Conservation (phyloP, 2,329 filamentous ascomycete genomes). For the Neopestalotiopsis sp. region DNA sequence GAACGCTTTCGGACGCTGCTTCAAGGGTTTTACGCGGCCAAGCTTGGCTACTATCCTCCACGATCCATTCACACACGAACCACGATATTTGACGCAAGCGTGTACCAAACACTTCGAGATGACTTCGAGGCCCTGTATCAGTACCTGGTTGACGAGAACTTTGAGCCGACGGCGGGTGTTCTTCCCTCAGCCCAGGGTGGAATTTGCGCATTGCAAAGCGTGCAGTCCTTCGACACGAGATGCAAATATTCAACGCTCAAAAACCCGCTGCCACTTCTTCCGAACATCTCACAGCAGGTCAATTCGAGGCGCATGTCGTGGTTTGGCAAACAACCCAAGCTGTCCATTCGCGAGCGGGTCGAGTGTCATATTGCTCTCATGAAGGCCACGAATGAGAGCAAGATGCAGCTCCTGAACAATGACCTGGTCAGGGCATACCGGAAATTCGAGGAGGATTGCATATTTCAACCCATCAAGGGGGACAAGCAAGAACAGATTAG, state of each 20-base stretch:
- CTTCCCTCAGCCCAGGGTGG: constrained; percentile 66
- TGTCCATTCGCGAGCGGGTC: constrained; percentile 53
- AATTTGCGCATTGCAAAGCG: constrained; percentile 71
- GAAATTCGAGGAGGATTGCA: constrained; percentile 68
- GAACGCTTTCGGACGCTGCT: constrained; percentile 75
- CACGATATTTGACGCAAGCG: constrained; percentile 58
- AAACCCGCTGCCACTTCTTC: constrained; percentile 72
- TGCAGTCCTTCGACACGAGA: constrained; percentile 68
- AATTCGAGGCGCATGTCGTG: constrained; percentile 43
- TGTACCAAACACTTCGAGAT: constrained; percentile 65
- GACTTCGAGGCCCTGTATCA: constrained; percentile 77
- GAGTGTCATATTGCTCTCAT: constrained; percentile 58
- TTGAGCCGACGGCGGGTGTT: constrained; percentile 52
- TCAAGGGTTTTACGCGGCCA: constrained; percentile 67
- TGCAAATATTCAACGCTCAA: constrained; percentile 64
- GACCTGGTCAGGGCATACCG: constrained; percentile 71
- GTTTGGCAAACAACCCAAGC: constrained; percentile 45
- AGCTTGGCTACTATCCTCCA: constrained; percentile 76
- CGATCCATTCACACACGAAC: constrained; percentile 44
- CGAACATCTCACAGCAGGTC: constrained; percentile 41
- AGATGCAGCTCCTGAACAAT: constrained; percentile 45
- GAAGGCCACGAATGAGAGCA: constrained; percentile 53
- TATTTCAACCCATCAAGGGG: constrained; percentile 53
- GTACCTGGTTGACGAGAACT: constrained; percentile 69
- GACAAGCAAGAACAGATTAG: constrained; percentile 64